phyloP scores from a whole-genome alignment of 225 moss, liverwort and hornwort species.

The Asterella californica region DNA sequence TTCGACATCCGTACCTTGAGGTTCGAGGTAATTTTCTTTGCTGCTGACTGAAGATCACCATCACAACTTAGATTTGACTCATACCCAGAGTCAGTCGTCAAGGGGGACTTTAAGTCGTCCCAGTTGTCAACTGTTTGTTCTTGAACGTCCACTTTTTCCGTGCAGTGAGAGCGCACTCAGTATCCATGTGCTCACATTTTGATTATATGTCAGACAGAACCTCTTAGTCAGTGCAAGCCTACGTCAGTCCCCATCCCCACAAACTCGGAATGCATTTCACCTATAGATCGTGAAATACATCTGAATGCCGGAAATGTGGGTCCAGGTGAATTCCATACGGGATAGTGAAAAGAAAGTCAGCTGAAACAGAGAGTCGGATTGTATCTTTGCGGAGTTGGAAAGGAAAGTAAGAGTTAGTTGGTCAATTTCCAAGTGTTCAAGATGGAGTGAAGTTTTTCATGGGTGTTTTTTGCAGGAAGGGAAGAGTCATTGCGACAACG shows the following conservation, averaged over 20 bases:
- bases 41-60: too few species aligned
- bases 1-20: neutral
- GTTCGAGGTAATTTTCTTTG: neutral
- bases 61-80: neutral
- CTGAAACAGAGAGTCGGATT: neutral
- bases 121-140: neutral
- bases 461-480: constrained; percentile 6
- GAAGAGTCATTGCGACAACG: neutral
- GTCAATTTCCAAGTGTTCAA: neutral
- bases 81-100: neutral
- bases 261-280: neutral
- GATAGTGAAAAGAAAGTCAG: neutral
- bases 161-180: neutral
- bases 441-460: neutral
- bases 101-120: neutral
- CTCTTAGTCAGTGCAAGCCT: neutral
- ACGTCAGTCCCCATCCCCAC: neutral
- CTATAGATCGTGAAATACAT: neutral
- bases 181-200: neutral
- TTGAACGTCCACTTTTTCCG: neutral
- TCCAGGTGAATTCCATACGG: neutral
- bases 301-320: neutral
- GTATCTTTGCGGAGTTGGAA: neutral
- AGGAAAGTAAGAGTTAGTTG: neutral
- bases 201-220: neutral